phyloP scores from a whole-genome alignment of 2,329 filamentous ascomycete genomes.

The Penicillium sp. region DNA sequence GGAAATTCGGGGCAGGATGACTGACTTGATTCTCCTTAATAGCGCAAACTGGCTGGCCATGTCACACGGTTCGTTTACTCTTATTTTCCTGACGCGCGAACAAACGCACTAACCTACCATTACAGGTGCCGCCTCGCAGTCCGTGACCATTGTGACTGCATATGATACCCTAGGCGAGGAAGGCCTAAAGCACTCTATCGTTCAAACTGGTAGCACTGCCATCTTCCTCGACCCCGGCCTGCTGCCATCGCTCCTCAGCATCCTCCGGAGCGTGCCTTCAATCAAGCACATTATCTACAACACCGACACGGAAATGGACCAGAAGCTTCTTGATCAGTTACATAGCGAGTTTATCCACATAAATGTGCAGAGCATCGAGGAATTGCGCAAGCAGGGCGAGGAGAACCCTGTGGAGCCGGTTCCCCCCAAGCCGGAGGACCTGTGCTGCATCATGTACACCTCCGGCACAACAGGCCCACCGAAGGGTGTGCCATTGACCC shows the following conservation, averaged over 20 bases:
- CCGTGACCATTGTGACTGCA: conserved; percentile 86
- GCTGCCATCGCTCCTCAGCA: conserved; percentile 58
- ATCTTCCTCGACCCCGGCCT: conserved; percentile 88
- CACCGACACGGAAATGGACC: conserved; percentile 53
- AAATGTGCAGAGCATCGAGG: conserved; percentile 56
- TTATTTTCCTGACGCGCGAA: background rate
- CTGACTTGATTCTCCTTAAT: conserved; percentile 16
- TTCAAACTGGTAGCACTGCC: conserved; percentile 74
- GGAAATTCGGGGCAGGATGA: background rate
- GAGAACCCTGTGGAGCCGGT: conserved; percentile 69
- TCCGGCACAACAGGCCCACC: conserved; percentile 86
- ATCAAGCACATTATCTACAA: conserved; percentile 61
- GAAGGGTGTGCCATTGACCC: conserved; percentile 82
- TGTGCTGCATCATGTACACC: conserved; percentile 80
- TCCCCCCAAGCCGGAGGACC: conserved; percentile 70
- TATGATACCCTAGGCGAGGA: conserved; percentile 89
- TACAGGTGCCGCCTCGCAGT: conserved; percentile 70
- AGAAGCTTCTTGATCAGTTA: conserved; percentile 55
- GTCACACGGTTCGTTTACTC: conserved; percentile 61
- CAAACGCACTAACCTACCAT: background rate
- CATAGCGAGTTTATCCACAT: conserved; percentile 55
- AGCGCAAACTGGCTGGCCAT: conserved; percentile 81
- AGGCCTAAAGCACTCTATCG: conserved; percentile 80
- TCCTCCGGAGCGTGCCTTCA: conserved; percentile 56
- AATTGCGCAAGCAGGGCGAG: conserved; percentile 56